Base-by-base conservation (phyloP, 2,329 filamentous ascomycete genomes). In the Aspergillus puulaauensis region DNA sequence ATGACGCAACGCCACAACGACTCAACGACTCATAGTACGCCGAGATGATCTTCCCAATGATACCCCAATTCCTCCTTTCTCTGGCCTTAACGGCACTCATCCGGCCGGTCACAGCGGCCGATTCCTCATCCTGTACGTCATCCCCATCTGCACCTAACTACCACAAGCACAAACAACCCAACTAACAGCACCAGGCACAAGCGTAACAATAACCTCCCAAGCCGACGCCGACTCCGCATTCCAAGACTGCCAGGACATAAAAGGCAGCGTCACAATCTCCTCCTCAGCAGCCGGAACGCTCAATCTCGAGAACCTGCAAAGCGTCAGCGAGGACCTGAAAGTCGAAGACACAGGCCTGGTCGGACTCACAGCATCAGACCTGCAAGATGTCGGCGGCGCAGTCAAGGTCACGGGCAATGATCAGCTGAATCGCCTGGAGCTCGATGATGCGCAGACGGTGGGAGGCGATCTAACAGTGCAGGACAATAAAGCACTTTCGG, bases 141-240 rank as follows among this genome's bases (percentile, higher is more conserved):
- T 31, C 19, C 3, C 3, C 43, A 15, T 19, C 6, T 21, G 24
- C n/a, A 23, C 27, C 11, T 43, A 12, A n/a, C 11, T 0, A 21
- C 7, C n/a, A 15, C 21, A 3, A 21, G 21, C 1, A 21, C 21
- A 21, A 21, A 21, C 21, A 21, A 21, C 44, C n/a, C 27, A 21
- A 19, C 44, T 23, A 57, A 48, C 55, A 35, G 7, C 8, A 6
- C 19, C 51, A 70, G 67, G 76, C 54, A 83, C 71, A 46, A 75
- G 73, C 17, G 68, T 71, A 11, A 83, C 64, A 66, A 83, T 80
- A 35, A 74, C 68, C 19, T 74, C 56, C 40, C 67, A 70, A 59
- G 60, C 56, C 33, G 68, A 71, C 41, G 66, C 65, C 3, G 54
- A 65, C 66, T 77, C 64, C 52, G 49, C 75, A 53, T 66, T 66